Conservation (phyloP, 208 protist species). For the Trichomonas tenax region DNA sequence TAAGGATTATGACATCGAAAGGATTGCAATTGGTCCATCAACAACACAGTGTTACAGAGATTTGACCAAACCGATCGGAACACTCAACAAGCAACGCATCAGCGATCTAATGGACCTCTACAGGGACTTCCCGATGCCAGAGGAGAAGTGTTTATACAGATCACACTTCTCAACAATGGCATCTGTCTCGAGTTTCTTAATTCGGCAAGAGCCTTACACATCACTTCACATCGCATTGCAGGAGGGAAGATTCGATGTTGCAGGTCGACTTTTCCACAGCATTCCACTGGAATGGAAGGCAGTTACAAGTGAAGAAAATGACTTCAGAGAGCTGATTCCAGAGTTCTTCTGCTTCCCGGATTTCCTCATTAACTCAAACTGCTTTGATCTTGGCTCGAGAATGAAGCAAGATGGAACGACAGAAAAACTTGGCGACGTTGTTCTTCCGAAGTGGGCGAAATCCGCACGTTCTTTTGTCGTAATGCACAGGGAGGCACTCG, state of each 20-base stretch:
- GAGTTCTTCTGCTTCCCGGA: neutral
- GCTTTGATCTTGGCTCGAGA: neutral
- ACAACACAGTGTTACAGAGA: neutral
- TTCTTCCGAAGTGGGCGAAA: neutral
- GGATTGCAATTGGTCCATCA: neutral
- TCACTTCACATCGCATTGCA: neutral
- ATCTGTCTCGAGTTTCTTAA: neutral
- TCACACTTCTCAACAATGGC: neutral
- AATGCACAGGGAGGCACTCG: neutral
- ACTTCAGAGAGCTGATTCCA: neutral
- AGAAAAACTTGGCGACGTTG: conserved; percentile 56
- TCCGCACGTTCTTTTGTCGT: neutral
- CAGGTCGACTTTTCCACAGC: neutral
- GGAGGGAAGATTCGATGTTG: neutral
- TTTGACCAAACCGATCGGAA: conserved; percentile 40
- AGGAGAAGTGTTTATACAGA: neutral
- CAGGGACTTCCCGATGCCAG: neutral
- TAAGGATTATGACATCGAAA: neutral
- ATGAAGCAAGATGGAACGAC: neutral
- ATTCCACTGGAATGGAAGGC: neutral
- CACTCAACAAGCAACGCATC: conserved; percentile 23
- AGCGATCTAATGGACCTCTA: neutral
- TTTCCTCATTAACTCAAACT: neutral
- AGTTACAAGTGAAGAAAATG: neutral
- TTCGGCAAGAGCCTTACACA: neutral